phyloP scores from a whole-genome alignment of 1,284 basidiomycete species.

The Moesziomyces sp. region DNA sequence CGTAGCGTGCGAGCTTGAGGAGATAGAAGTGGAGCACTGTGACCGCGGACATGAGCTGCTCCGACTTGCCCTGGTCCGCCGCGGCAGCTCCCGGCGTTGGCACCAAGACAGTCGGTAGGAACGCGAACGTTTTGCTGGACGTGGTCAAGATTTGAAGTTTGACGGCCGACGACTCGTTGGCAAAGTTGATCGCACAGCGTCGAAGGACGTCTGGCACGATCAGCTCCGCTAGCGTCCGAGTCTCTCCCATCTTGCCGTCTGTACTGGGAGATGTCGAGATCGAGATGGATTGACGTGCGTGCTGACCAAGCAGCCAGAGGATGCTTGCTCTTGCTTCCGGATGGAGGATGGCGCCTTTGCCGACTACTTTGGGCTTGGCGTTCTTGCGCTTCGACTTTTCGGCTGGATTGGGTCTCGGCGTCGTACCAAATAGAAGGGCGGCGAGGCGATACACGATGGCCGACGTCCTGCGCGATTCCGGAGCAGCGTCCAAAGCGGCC shows the following conservation, averaged over 20 bases:
- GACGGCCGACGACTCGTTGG: slow-evolving; percentile 46
- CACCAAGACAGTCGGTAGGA: slow-evolving; percentile 26
- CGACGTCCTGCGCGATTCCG: slow-evolving; percentile 20
- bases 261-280: slow-evolving; percentile 2
- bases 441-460: slow-evolving; percentile 51
- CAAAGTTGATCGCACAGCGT: slow-evolving; percentile 58
- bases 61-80: slow-evolving; percentile 20
- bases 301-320: slow-evolving; percentile 64
- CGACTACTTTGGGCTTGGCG: slow-evolving; percentile 39
- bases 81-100: slow-evolving; percentile 5
- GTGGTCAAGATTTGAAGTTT: slow-evolving; percentile 59
- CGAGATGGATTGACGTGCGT: slow-evolving; percentile 35
- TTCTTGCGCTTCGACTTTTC: slow-evolving; percentile 24
- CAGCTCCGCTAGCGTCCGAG: slow-evolving; percentile 52
- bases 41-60: slow-evolving; percentile 21
- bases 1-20: slow-evolving; percentile 55
- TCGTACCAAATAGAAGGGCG: slow-evolving; percentile 48
- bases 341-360: slow-evolving; percentile 48
- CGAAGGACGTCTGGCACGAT: slow-evolving; percentile 62
- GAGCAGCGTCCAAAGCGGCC: neutral
- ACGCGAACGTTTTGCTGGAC: slow-evolving; percentile 56
- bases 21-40: slow-evolving; percentile 51
- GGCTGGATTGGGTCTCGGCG: slow-evolving; percentile 4
- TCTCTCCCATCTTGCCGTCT: neutral
- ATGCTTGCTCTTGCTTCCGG: slow-evolving; percentile 51